Base-by-base conservation (phyloP, 495 filamentous ascomycete species). In the Xylaria intraflava region DNA sequence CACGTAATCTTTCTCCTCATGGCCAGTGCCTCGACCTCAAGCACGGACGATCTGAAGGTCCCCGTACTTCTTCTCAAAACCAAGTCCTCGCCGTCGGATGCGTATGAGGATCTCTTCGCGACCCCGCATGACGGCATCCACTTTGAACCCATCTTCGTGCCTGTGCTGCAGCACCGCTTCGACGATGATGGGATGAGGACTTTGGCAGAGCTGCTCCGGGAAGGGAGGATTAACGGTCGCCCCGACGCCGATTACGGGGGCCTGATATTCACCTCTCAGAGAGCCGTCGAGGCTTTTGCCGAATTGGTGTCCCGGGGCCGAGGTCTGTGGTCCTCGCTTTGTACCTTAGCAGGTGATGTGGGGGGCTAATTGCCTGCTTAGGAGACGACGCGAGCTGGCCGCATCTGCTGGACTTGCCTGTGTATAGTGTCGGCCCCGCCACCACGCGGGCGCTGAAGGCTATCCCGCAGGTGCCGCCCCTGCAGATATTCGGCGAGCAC, bases 371-470 rank as follows among this genome's bases (percentile, higher is more conserved):
- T 38, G 39, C 38, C 40, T 41, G 36, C 23, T 22, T 40, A 59
- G 54, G 49, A 62, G 60, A 55, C 5, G 62, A 69, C 46, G 57
- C 60, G 4, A 50, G 35, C 20, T 80, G 67, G 72, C 72, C 68
- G 67, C 69, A 73, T 60, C 67, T 80, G 48, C 71, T 74, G 45
- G 63, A 76, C 38, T 62, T 88, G 40, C 79, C 83, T 23, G 71
- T 95, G 17, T 98, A 96, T 68, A 89, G 86, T 31, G 93, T 98
- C 53, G 93, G 93, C 0, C 92, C 93, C 7, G 93, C 93, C 3
- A 98, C 93, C 6, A 86, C 83, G 9, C 78, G 83, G 24, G 83
- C 88, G 5, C 70, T 95, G 33, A 72, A 72, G 38, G 78, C 83
- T 2, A 72, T 92, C 6, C 69, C 73, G 33, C 70, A 75, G 44